A percentile compares a stretch with the other conserved stretches of the same genome.
phyloP scores from a whole-genome alignment of 805 yeast genomes.

The Saccharomycopsis sp. region DNA sequence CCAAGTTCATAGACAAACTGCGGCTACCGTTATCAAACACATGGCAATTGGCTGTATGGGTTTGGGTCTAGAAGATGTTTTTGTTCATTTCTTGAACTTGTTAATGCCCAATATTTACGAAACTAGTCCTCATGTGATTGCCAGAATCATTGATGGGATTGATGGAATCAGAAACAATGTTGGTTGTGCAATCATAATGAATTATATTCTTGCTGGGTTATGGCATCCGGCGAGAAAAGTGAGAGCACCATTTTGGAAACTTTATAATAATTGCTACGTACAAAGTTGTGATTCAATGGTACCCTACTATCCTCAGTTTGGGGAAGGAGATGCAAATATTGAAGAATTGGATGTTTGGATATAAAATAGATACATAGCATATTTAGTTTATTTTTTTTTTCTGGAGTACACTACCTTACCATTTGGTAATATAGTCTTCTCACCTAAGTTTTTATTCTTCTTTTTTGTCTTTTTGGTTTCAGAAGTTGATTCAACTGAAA shows the following conservation, averaged over 20 bases:
- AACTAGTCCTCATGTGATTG: conserved; percentile 92
- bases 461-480: conserved; percentile 22
- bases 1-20: conserved; percentile 91
- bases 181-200: conserved; percentile 69
- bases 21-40: conserved; percentile 79
- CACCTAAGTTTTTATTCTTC: conserved; percentile 32
- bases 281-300: conserved; percentile 70
- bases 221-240: conserved; percentile 93
- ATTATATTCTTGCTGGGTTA: conserved; percentile 80
- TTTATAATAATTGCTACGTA: conserved; percentile 71
- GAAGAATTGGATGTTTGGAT: conserved; percentile 41
- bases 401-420: conserved; percentile 44
- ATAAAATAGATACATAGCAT: background rate
- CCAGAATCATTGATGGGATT: conserved; percentile 71
- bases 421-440: conserved; percentile 47
- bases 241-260: conserved; percentile 75
- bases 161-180: conserved; percentile 63
- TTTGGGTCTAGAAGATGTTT: conserved; percentile 68
- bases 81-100: conserved; percentile 74
- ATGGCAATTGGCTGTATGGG: conserved; percentile 77
- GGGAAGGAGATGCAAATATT: conserved; percentile 28
- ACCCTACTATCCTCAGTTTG: conserved; percentile 69
- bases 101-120: conserved; percentile 86
- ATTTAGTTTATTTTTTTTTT: conserved; percentile 18
- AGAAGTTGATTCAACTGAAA: background rate